Evolutionary conservation across 2,329 filamentous ascomycete species (phyloP), one percentile per base, ranked within the genome.

Genomic region (Aulographum hederae): DNA sequence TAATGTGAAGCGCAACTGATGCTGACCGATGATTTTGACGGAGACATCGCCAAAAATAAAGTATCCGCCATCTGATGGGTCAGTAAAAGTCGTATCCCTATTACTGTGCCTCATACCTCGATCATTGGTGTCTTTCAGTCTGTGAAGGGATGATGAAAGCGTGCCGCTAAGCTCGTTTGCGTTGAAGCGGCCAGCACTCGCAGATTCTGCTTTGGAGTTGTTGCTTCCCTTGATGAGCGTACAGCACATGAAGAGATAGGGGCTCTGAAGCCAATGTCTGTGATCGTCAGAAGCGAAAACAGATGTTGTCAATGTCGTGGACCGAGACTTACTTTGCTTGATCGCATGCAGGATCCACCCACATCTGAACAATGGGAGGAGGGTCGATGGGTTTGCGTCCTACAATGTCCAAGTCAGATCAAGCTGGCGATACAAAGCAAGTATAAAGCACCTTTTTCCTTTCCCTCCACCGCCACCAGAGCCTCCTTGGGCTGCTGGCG

Each of bases 1-100:
- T 11, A 92, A 62, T 30, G 69, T 76, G 48, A 93, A 92, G 34
- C 73, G 67, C 25, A 93, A 63, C 21, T 74, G 65, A 47, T 73
- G 86, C 14, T 60, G 63, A 18, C 84, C 84, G 43, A 78, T 69
- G 16, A 72, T 61, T 46, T 77, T 77, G 37, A 86, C 72, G 0
- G 80, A 89, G 15, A 93, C 61, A 51, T 93, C 82, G 4, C 78
- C 78, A 52, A 91, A 92, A n/a, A 92, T 75, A 46, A 92, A 92
- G 55, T 84, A 91, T 1, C 75, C 81, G n/a, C 18, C 34, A 37
- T 32, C 33, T 32, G 26, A 34, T 6, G 18, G 17, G 18, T 13
- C 28, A 6, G 25, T 6, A 13, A 34, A 27, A 36, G 14, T 35
- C 38, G 20, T 37, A 41, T 36, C 37, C 35, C 37, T 33, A n/a